A percentile compares a stretch with the other conserved stretches of the same genome.
phyloP scores from a whole-genome alignment of 139 green algal genomes.

The Chlorella sp. region DNA sequence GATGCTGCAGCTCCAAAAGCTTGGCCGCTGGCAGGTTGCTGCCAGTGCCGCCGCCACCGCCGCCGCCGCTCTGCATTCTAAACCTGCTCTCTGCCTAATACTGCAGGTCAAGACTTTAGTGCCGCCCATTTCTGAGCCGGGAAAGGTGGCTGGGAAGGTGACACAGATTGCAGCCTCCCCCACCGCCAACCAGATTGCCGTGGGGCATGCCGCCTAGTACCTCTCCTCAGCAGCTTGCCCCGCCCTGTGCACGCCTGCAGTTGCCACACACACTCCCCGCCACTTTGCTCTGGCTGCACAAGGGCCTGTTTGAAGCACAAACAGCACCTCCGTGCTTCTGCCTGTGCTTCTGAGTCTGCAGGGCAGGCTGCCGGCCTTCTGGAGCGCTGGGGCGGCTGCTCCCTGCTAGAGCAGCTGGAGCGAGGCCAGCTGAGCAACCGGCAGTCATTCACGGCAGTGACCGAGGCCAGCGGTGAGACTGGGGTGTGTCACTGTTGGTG shows the following conservation, averaged over 20 bases:
- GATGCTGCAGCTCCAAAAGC: too few relatives aligned
- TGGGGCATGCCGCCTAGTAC: slow-evolving; percentile 83
- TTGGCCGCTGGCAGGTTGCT: neutral
- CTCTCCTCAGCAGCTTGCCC: too few relatives aligned
- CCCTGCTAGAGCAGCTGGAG: slow-evolving; percentile 34
- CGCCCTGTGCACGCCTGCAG: too few relatives aligned
- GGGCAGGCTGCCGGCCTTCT: neutral
- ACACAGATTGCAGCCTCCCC: slow-evolving; percentile 72
- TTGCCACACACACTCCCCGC: too few relatives aligned
- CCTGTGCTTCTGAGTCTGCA: too few relatives aligned
- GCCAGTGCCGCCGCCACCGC: neutral
- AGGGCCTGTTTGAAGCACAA: too few relatives aligned
- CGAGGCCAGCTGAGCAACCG: slow-evolving; percentile 6
- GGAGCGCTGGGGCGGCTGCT: neutral
- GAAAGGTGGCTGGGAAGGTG: slow-evolving; percentile 70
- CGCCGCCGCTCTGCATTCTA: neutral
- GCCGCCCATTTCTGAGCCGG: slow-evolving; percentile 49
- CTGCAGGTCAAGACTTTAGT: slow-evolving; percentile 57
- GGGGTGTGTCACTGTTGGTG: too few relatives aligned
- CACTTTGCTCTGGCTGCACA: too few relatives aligned
- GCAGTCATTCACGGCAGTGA: neutral
- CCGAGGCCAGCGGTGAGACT: neutral
- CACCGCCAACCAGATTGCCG: slow-evolving; percentile 65
- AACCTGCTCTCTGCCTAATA: neutral
- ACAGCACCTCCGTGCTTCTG: too few relatives aligned